These are phyloP conservation scores for Ophiostoma himal-ulmi DNA, from an alignment of 2,329 filamentous ascomycete species.

Conservation along the genomic window DNA sequence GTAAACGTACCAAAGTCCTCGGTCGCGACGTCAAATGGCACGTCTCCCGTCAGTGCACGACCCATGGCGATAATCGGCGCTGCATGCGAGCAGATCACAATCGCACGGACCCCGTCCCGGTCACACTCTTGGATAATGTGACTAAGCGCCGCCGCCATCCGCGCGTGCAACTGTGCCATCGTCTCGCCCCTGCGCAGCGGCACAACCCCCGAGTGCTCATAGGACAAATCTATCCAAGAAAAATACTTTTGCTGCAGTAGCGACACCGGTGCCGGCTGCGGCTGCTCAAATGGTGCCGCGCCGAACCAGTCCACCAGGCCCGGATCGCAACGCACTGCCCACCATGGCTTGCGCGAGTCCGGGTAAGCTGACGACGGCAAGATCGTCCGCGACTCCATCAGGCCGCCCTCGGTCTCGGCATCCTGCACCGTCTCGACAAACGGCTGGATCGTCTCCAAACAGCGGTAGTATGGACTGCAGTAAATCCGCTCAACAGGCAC, in stretches of 20 bases:
- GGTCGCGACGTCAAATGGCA: slow-evolving; percentile 63
- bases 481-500: slow-evolving; percentile 73
- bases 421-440: slow-evolving; percentile 40
- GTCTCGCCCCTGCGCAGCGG: slow-evolving; percentile 73
- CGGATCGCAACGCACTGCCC: slow-evolving; percentile 49
- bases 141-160: slow-evolving; percentile 64
- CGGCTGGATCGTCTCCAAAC: slow-evolving; percentile 74
- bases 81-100: slow-evolving; percentile 84
- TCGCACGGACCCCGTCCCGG: slow-evolving; percentile 57
- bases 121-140: slow-evolving; percentile 70
- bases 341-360: slow-evolving; percentile 22
- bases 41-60: slow-evolving; percentile 68
- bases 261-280: slow-evolving; percentile 61
- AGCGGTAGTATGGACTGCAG: slow-evolving; percentile 80
- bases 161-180: slow-evolving; percentile 71
- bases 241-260: slow-evolving; percentile 65
- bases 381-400: slow-evolving; percentile 1
- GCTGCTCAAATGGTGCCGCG: slow-evolving; percentile 70
- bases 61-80: slow-evolving; percentile 84
- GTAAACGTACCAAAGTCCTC: slow-evolving; percentile 85
- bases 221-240: slow-evolving; percentile 47
- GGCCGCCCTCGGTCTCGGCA: slow-evolving; percentile 4
- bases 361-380: background rate
- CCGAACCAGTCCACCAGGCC: slow-evolving; percentile 86
- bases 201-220: slow-evolving; percentile 54